Conservation (phyloP, 495 filamentous ascomycete genomes). For the Neurospora intermedia region DNA sequence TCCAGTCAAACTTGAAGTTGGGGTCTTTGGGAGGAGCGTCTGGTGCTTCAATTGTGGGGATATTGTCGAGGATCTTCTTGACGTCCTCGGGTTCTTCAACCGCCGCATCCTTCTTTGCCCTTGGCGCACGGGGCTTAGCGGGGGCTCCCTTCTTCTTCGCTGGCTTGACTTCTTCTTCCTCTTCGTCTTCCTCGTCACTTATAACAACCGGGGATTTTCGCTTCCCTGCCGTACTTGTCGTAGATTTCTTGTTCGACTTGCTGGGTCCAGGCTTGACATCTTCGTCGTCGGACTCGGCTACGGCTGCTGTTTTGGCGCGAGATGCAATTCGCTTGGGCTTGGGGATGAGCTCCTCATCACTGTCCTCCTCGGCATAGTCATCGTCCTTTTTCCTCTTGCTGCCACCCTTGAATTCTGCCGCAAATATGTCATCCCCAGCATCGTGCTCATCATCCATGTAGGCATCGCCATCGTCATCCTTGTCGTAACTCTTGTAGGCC, state of each 20-base stretch:
- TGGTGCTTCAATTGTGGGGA: constrained; percentile 70
- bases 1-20: constrained; percentile 63
- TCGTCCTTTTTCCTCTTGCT: constrained; percentile 58
- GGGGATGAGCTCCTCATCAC: constrained; percentile 42
- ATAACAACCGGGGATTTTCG: constrained; percentile 30
- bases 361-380: constrained; percentile 54
- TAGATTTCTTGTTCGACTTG: constrained; percentile 31
- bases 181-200: constrained; percentile 34
- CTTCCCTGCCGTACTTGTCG: constrained; percentile 29
- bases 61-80: constrained; percentile 76
- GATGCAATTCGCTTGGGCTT: constrained; percentile 38
- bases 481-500: constrained; percentile 18
- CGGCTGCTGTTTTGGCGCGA: constrained; percentile 25
- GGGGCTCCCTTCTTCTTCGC: constrained; percentile 52
- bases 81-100: constrained; percentile 52
- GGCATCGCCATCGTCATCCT: constrained; percentile 36
- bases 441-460: constrained; percentile 51
- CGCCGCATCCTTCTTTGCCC: constrained; percentile 49
- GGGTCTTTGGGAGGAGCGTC: constrained; percentile 60
- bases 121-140: constrained; percentile 49
- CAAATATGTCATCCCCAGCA: constrained; percentile 64
- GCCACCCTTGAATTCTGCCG: constrained; percentile 46
- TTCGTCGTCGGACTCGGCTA: constrained; percentile 34
- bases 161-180: constrained; percentile 32
- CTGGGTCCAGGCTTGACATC: constrained; percentile 21